Conservation (phyloP, 345 rosid genomes). For the Leavenworthia alabamica region DNA sequence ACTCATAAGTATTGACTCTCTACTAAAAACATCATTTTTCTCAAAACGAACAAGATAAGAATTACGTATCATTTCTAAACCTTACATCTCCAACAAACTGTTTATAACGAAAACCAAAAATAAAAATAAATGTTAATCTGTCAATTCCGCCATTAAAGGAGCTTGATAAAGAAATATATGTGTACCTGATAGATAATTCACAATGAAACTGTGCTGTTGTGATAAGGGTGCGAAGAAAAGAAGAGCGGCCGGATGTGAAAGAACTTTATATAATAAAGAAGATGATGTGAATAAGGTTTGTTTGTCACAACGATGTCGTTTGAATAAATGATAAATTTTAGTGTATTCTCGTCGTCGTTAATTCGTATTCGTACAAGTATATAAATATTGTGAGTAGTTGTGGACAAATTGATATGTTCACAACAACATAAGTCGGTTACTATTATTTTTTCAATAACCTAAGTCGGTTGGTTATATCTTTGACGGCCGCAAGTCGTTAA, state of each 20-base stretch:
- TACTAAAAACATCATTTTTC: slow-evolving; percentile 2
- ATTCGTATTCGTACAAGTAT: background rate
- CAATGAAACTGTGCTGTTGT: background rate
- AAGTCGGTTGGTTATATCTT: background rate
- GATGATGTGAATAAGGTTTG: slow-evolving; percentile 7
- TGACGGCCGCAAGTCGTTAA: background rate
- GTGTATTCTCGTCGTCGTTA: background rate
- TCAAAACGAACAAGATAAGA: slow-evolving; percentile 4
- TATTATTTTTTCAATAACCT: background rate
- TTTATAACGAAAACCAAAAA: background rate
- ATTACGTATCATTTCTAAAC: background rate
- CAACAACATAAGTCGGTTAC: background rate
- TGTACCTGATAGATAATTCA: background rate
- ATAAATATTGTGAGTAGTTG: background rate
- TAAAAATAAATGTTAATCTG: background rate
- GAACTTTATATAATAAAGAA: slow-evolving; percentile 10
- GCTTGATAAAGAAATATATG: background rate
- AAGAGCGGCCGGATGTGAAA: slow-evolving; percentile 19
- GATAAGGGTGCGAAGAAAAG: slow-evolving; percentile 5
- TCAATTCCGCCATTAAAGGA: slow-evolving; percentile 9
- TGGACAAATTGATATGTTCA: background rate
- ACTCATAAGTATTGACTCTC: slow-evolving; percentile 7
- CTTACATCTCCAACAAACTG: slow-evolving; percentile 15
- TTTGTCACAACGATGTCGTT: background rate
- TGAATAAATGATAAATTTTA: background rate